Base-by-base conservation (phyloP, 208 protist species). In the Leishmania martiniquensis region DNA sequence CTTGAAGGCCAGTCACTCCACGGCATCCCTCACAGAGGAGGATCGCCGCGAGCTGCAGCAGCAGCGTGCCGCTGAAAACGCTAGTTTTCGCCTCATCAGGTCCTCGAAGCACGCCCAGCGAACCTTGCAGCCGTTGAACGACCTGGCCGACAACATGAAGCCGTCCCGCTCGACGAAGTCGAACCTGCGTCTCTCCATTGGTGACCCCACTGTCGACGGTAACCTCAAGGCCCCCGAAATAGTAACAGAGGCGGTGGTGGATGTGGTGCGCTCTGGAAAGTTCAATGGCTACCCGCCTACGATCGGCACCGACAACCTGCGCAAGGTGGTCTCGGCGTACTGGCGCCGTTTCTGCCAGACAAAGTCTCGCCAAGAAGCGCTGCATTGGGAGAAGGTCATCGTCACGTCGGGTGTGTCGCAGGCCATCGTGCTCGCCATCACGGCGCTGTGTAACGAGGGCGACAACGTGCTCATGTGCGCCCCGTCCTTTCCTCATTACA, bases 401-500 rank as follows among this genome's bases (percentile, higher is more conserved):
- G 82, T 98, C 69, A 88, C 89, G 1, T 93, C 85, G 13, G 97
- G 96, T 47, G 94, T 88, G 60, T 98, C 95, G 17, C 95, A 98
- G 59, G 96, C 93, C 29, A 87, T 99, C 55, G 86, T 98, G 52
- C 85, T 99, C 57, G 89, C 88, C 47, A 81, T 99, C 68, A 84
- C 80, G 4, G 95, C 85, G 4, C 57, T 99, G 17, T 86, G 83
- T 72, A 90, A 98, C 76, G 75, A 73, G 65, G 95, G 95, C 45
- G 88, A 98, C 72, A 98, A 98, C 76, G 89, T 99, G 47, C 90
- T 99, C n/a, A 66, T 99, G 25, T 95, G 95, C 45, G 77, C 77
- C 32, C 98, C 98, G 37, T 90, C 93, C 60, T 99, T 99, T 82
- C 93, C 97, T n/a, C 89, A 98, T 32, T 99, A 99, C 89, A 85